A percentile compares a stretch with the other conserved stretches of the same genome.
Conservation (phyloP, 192 early-diverging fungal species). For the Dissophora ornata region DNA sequence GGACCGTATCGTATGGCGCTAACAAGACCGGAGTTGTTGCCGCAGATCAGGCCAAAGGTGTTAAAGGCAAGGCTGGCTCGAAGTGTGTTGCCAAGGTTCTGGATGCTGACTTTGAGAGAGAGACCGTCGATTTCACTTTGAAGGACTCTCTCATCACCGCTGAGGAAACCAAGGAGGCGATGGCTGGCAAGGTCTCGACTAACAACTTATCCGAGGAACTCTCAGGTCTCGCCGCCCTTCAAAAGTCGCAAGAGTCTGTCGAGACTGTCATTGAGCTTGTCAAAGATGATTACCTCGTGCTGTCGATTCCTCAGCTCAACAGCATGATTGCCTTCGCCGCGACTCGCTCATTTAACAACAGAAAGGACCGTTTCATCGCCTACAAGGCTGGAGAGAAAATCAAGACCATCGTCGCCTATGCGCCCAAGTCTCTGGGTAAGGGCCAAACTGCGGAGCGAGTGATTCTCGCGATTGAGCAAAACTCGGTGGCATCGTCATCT, state of each 20-base stretch:
- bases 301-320: conserved; percentile 68
- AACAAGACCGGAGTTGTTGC: conserved; percentile 69
- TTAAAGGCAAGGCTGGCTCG: conserved; percentile 61
- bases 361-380: conserved; percentile 69
- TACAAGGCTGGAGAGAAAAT: conserved; percentile 70
- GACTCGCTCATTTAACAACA: conserved; percentile 69
- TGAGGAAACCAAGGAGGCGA: conserved; percentile 32
- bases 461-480: conserved; percentile 33
- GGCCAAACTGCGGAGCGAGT: conserved; percentile 44
- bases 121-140: conserved; percentile 73
- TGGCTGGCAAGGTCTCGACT: conserved; percentile 23
- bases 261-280: conserved; percentile 77
- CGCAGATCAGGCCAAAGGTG: conserved; percentile 64
- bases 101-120: conserved; percentile 75
- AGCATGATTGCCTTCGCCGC: conserved; percentile 68
- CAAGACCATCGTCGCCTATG: conserved; percentile 56
- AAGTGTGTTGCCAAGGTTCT: conserved; percentile 68
- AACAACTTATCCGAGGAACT: conserved; percentile 29
- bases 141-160: conserved; percentile 50
- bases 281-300: conserved; percentile 82
- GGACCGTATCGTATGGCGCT: conserved; percentile 54
- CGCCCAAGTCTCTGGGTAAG: conserved; percentile 43
- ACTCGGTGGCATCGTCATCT: background rate
- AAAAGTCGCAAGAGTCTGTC: conserved; percentile 49
- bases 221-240: conserved; percentile 32